Evolutionary conservation across 768 basidiomycete species (phyloP), one percentile per base, ranked within the genome.

Genomic region (Serendipita vermifera): DNA sequence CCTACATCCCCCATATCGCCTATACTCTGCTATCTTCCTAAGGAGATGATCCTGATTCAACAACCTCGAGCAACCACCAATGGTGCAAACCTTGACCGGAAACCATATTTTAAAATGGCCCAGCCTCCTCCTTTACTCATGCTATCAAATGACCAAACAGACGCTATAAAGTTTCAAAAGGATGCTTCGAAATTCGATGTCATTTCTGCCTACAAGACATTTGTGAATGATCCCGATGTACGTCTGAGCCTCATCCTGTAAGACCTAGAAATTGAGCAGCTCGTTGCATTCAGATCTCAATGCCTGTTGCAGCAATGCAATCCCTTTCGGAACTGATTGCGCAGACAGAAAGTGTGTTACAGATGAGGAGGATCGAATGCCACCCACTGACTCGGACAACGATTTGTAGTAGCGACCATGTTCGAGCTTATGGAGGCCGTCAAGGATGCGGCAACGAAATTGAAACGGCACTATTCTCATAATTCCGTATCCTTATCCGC

Each of bases 371-470:
- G 11, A 54, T 36, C 26, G 14, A 15, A 33, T 32, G 29, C 32
- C 46, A 31, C 56, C 55, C 14, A 32, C 35, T 15, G 55, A 22
- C 24, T 35, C 27, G 26, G 59, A 55, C 64, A 22, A 57, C 55
- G 31, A 51, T 9, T 11, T 32, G 38, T 64, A 89, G 89, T 87
- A 48, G 87, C 82, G 2, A 96, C 92, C 20, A 92, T 91, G 83
- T 88, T 85, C 62, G 94, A 99, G 68, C 81, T 98, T 27, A 83
- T 87, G 22, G 77, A 84, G 59, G 90, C 82, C 24, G 77, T 96
- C 58, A 81, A 88, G 57, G 78, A 84, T 39, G 87, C 82, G 39
- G 83, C 86, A 1, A 73, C 79, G 33, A 70, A 72, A 3, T 71
- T 94, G 54, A 81, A 78, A 60, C 67, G 71, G 24, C 73, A 74